Conservation (phyloP, 1,139 yeast species). For the Fermentozyma sake region DNA sequence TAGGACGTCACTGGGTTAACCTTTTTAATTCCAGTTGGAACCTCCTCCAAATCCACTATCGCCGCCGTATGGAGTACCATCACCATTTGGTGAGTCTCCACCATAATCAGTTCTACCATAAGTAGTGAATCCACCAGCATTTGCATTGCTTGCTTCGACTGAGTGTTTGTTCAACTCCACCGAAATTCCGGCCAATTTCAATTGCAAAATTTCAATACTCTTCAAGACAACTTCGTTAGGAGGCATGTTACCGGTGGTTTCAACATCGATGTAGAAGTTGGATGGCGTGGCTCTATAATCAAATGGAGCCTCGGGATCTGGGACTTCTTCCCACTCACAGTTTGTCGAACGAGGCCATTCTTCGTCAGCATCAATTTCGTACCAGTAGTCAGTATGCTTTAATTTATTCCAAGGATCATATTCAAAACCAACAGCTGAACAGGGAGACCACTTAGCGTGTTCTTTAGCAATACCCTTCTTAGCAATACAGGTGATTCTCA, state of each 20-base stretch:
- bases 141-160: conserved; percentile 44
- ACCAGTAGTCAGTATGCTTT: conserved; percentile 95
- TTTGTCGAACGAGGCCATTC: conserved; percentile 94
- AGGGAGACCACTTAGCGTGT: conserved; percentile 98
- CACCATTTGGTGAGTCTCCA: conserved; percentile 35
- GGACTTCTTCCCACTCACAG: conserved; percentile 95
- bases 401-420: conserved; percentile 99
- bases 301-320: conserved; percentile 80
- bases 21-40: conserved; percentile 7
- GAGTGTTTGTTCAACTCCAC: conserved; percentile 69
- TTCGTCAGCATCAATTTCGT: conserved; percentile 77
- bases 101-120: conserved; percentile 45
- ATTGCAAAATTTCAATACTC: conserved; percentile 80
- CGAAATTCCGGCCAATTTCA: conserved; percentile 85
- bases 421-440: conserved; percentile 95
- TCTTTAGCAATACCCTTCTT: conserved; percentile 98
- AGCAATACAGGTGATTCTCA: conserved; percentile 86
- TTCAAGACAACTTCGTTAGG: conserved; percentile 86
- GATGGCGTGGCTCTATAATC: conserved; percentile 82
- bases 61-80: conserved; percentile 42
- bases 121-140: conserved; percentile 44
- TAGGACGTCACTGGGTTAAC: too few species aligned
- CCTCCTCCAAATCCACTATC: conserved; percentile 42
- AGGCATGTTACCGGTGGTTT: conserved; percentile 83
- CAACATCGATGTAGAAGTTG: conserved; percentile 82